phyloP scores from a whole-genome alignment of 805 yeast species.

The Clavispora carvajalis region DNA sequence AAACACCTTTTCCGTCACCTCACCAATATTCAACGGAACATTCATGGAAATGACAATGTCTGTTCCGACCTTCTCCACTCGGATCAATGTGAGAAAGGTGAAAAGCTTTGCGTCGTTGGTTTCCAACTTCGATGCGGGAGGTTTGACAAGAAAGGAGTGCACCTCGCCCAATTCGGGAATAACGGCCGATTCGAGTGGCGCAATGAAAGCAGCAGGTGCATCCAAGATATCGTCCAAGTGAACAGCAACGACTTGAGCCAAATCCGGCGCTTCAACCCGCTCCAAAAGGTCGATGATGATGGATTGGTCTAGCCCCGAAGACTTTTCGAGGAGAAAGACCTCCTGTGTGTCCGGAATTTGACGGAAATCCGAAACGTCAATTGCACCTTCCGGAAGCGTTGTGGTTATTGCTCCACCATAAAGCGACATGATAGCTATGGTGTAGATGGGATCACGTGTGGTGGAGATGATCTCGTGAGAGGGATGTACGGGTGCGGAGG shows the following conservation, averaged over 20 bases:
- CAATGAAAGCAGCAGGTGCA: slow-evolving; percentile 14
- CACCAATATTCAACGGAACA: slow-evolving; percentile 36
- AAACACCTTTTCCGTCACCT: slow-evolving; percentile 7
- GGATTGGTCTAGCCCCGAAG: slow-evolving; percentile 41
- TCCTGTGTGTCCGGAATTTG: slow-evolving; percentile 94
- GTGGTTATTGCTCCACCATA: slow-evolving; percentile 75
- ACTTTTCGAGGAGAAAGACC: slow-evolving; percentile 56
- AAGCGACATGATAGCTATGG: slow-evolving; percentile 2
- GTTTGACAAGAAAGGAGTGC: slow-evolving; percentile 14
- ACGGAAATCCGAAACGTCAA: slow-evolving; percentile 75
- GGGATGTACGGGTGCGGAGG: neutral
- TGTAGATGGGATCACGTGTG: neutral
- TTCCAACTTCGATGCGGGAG: slow-evolving; percentile 12
- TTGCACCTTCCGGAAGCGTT: slow-evolving; percentile 50
- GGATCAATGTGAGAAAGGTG: slow-evolving; percentile 51
- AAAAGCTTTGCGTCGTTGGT: slow-evolving; percentile 24
- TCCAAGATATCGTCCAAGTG: slow-evolving; percentile 56
- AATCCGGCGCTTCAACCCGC: slow-evolving; percentile 31
- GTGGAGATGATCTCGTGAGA: neutral
- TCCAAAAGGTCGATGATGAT: slow-evolving; percentile 65
- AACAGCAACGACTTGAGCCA: slow-evolving; percentile 40
- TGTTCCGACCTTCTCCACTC: slow-evolving; percentile 47
- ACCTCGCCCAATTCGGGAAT: slow-evolving; percentile 7
- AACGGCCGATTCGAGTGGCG: slow-evolving; percentile 13
- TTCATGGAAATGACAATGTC: slow-evolving; percentile 61